Evolutionary conservation across 768 basidiomycete species (phyloP), one percentile per base, ranked within the genome.

Genomic region (Tephrocybe sp.): DNA sequence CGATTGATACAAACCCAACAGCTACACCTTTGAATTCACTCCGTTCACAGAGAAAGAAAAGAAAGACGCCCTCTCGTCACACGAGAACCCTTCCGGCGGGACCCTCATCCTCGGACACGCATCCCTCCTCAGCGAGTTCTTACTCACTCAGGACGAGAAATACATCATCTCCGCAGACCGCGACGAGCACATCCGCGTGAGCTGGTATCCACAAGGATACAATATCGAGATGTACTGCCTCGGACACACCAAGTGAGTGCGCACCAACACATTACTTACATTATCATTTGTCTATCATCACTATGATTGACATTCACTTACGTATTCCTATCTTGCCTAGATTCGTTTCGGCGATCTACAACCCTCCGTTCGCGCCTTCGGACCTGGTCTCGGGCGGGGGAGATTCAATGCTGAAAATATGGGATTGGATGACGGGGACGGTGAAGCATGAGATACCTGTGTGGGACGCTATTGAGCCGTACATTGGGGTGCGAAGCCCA

Each of bases 121-220:
- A 1, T 97, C 94, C 11, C 80, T 92, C 36, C 68, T 98, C 51
- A 96, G 87, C 10, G 68, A 77, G 0, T 85, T 89, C 65, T 60
- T 86, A 39, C 78, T 96, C 48, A 79, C 84, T 0, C 64, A 67
- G 0, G 85, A 90, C 61, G 83, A 85, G 58, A 77, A 75, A 46
- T 85, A 77, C 62, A 85, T 99, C 60, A 78, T 98, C 56, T 92
- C 93, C 0, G 87, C 92, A 0, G 97, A 98, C 63, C 73, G 97
- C 39, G 97, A 99, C 62, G 97, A 98, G 64, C 97, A 98, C 63
- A 87, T 99, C 45, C 78, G 97, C 48, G 79, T 96, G 13, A 94
- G 90, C 61, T 82, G 89, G 81, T 98, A 79, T 62, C 97, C 97
- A 0, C 74, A 87, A 48, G 90, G 93, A 14, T 89, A 86, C 58